Conservation (phyloP, 1,284 basidiomycete species). For the Apiotrichum brassicae region DNA sequence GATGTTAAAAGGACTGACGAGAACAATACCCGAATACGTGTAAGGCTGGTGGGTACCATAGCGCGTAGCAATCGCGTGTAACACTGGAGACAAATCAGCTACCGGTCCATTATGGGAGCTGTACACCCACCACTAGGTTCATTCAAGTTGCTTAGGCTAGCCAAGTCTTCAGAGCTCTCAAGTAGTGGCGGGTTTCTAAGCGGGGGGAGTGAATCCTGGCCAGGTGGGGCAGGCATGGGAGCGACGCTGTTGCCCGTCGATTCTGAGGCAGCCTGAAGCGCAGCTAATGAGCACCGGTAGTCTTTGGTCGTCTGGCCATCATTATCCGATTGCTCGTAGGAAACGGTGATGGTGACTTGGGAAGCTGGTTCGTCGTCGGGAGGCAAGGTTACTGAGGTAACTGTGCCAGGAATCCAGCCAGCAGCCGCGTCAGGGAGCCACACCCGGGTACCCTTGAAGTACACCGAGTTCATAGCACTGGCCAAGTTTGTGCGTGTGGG, state of each 20-base stretch:
- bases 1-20: constrained; percentile 31
- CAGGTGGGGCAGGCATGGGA: constrained; percentile 14
- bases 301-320: constrained; percentile 22
- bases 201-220: constrained; percentile 61
- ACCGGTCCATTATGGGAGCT: background rate
- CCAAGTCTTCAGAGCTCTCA: constrained; percentile 95
- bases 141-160: constrained; percentile 94
- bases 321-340: constrained; percentile 18
- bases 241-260: constrained; percentile 21
- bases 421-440: constrained; percentile 44
- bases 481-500: too few relatives aligned
- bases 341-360: constrained; percentile 34
- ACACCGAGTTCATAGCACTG: constrained; percentile 33
- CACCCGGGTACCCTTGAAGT: constrained; percentile 45
- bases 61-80: constrained; percentile 94
- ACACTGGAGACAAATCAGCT: constrained; percentile 54
- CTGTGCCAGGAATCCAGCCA: constrained; percentile 46
- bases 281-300: constrained; percentile 36
- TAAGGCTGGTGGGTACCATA: constrained; percentile 97
- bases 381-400: constrained; percentile 32
- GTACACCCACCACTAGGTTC: constrained; percentile 80
- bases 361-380: constrained; percentile 19
- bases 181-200: constrained; percentile 92
- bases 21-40: constrained; percentile 88
- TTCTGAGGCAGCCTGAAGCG: constrained; percentile 25